Percentiles rank a stretch among this genome's conserved stretches.
These are phyloP conservation scores for Colletotrichum sidae DNA, from an alignment of 2,329 filamentous ascomycete genomes.

Conservation along the genomic window DNA sequence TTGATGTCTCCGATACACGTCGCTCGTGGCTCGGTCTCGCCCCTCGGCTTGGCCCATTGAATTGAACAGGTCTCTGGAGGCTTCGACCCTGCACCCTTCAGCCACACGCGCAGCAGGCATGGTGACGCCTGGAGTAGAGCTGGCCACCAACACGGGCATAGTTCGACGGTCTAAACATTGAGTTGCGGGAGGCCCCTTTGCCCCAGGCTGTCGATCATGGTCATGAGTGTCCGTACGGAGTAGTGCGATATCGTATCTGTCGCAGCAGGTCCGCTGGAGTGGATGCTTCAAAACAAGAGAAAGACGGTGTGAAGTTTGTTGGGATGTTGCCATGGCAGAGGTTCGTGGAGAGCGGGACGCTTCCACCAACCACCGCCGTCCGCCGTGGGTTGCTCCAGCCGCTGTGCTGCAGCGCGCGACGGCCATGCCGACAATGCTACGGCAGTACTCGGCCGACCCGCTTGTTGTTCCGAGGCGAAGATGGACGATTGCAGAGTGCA, in stretches of 20 bases:
- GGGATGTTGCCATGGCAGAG: constrained; percentile 10
- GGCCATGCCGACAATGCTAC: constrained; percentile 18
- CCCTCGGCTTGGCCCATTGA: constrained; percentile 5
- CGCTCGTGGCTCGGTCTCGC: constrained; percentile 25
- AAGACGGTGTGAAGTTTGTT: constrained; percentile 21
- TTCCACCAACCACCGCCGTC: constrained; percentile 21
- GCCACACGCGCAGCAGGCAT: constrained; percentile 20
- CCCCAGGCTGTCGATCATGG: constrained; percentile 28
- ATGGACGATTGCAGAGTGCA: not conserved
- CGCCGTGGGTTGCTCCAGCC: constrained; percentile 10
- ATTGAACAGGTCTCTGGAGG: not conserved
- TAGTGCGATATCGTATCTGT: not conserved
- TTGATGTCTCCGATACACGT: constrained; percentile 21
- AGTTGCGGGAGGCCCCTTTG: constrained; percentile 31
- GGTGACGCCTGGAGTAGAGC: constrained; percentile 8
- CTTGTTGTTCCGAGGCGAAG: constrained; percentile 5
- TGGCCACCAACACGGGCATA: constrained; percentile 21
- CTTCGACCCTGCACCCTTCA: not conserved
- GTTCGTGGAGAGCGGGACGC: constrained; percentile 6
- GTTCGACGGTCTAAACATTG: constrained; percentile 25
- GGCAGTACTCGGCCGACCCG: constrained; percentile 12
- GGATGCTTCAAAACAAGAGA: constrained; percentile 21
- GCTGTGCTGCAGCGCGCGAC: constrained; percentile 6
- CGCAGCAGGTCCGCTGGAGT: constrained; percentile 16
- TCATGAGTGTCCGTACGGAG: not conserved